Conservation (phyloP, 495 filamentous ascomycete species). For the Daldinia vernicosa region DNA sequence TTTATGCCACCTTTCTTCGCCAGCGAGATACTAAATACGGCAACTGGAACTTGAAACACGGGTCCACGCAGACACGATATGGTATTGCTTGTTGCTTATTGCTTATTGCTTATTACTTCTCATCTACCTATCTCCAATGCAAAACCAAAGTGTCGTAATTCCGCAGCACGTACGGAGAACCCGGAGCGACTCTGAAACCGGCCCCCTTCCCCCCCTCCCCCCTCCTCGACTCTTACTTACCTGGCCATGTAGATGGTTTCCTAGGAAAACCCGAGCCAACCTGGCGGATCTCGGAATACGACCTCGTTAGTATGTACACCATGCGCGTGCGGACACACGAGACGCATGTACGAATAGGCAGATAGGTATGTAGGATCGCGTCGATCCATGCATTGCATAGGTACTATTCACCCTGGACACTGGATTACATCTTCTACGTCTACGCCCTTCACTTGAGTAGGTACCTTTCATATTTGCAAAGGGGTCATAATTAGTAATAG, state of each 20-base stretch:
- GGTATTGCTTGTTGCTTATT: too few species aligned
- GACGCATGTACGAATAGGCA: neutral
- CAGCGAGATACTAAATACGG: neutral
- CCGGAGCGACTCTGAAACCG: neutral
- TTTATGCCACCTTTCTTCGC: neutral
- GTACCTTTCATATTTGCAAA: neutral
- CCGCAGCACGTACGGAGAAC: neutral
- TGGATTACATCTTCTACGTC: neutral
- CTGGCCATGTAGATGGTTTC: neutral
- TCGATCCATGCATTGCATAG: neutral
- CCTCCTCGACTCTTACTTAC: neutral
- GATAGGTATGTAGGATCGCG: neutral
- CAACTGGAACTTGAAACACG: slow-evolving; percentile 17
- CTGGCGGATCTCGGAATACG: slow-evolving; percentile 24
- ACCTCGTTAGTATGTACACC: slow-evolving; percentile 15
- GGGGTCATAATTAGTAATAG: neutral
- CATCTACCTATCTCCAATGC: neutral
- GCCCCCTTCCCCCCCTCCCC: too few species aligned
- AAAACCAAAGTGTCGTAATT: neutral
- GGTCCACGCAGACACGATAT: neutral
- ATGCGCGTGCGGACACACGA: neutral
- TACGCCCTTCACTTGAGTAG: neutral
- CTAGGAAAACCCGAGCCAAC: slow-evolving; percentile 6
- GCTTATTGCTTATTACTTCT: too few species aligned
- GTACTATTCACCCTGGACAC: neutral